These are phyloP conservation scores for Lithohypha guttulata DNA, from an alignment of 2,329 filamentous ascomycete genomes.

Conservation along the genomic window DNA sequence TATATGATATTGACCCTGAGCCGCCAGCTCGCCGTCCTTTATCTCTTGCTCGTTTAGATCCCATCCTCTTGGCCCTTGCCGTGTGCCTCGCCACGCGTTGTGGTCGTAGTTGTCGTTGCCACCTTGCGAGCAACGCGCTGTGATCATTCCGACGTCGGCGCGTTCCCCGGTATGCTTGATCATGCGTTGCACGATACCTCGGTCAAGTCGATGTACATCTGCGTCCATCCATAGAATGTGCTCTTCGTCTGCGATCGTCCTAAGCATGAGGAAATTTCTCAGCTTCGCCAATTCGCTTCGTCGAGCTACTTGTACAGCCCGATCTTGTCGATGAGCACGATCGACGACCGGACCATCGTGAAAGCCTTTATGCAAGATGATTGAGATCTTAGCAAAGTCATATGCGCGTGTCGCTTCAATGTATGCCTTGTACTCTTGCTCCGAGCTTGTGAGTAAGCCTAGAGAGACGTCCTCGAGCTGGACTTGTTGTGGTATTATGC, in stretches of 20 bases:
- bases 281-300: slow-evolving; percentile 9
- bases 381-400: slow-evolving; percentile 3
- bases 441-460: slow-evolving; percentile 7
- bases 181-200: slow-evolving; percentile 6
- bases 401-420: background rate
- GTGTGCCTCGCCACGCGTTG: slow-evolving; percentile 9
- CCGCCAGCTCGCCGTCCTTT: slow-evolving; percentile 58
- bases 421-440: slow-evolving; percentile 9
- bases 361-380: slow-evolving; percentile 10
- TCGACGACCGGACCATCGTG: background rate
- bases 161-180: background rate
- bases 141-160: slow-evolving; percentile 5
- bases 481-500: background rate
- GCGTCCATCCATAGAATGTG: slow-evolving; percentile 13
- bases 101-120: slow-evolving; percentile 5
- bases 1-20: slow-evolving; percentile 28
- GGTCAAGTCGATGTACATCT: slow-evolving; percentile 7
- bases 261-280: slow-evolving; percentile 11
- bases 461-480: slow-evolving; percentile 7
- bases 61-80: slow-evolving; percentile 8
- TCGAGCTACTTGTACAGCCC: slow-evolving; percentile 2
- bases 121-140: slow-evolving; percentile 6
- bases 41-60: slow-evolving; percentile 50
- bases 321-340: slow-evolving; percentile 1
- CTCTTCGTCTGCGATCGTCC: background rate